Evolutionary conservation across 75 land plant genomes (phyloP), one percentile per base, ranked within the genome.

Genomic region (Gnetum montanum): DNA sequence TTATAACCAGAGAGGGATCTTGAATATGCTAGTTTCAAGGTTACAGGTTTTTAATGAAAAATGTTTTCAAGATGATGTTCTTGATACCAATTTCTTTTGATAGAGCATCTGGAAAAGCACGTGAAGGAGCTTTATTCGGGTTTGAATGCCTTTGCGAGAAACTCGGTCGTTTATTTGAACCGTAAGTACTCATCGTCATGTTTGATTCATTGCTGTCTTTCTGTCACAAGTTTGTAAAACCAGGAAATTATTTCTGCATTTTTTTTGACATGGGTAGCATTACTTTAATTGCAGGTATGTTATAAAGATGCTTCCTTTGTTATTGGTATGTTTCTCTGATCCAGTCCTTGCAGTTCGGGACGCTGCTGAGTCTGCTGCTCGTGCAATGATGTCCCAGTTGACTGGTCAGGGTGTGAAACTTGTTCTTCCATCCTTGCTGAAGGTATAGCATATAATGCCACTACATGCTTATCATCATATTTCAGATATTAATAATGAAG

Each of bases 331-430:
- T 43, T 95, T 95, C 63, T 95, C 99, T 36, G 99, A 95, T 60
- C 88, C 68, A 78, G 99, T 95, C 43, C 58, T 70, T 59, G 96
- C 99, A n/a, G 97, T 95, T 31, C 92, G 99, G 26, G 99, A 95
- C 58, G 92, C 92, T 49, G 80, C 99, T 61, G 97, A 95, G 64
- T 75, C 83, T 66, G 85, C 97, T 60, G 92, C 99, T 44, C 88
- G 99, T 59, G 89, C 97, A 20, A 95, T 95, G 72, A 95, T 95
- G 99, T 83, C 97, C 16, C 85, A 90, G 28, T 83, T 95, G 31
- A 95, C 70, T 81, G 97, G 81, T 31, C 75, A 83, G 38, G 99
- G 99, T 10, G 99, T 95, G 45, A 95, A 90, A 70, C 92, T 95
- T 64, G 85, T 95, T 34, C 82, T 95, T 24, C 99, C 99, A 7